Base-by-base conservation (phyloP, 2,329 filamentous ascomycete genomes). In the Pseudofabraea citricarpa region DNA sequence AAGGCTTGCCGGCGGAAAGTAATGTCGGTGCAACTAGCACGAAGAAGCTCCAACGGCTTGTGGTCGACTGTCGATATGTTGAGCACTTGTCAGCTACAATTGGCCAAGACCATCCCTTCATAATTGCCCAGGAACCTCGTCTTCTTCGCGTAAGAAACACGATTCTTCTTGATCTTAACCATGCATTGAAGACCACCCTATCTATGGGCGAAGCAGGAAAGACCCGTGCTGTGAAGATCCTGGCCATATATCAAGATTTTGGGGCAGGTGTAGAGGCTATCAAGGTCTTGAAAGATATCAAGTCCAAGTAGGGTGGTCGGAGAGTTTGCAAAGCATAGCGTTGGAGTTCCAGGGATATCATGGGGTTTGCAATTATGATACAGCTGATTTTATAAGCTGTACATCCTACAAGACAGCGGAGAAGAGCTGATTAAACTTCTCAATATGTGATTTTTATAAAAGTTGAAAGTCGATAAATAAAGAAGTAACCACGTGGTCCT, bases 131-230 rank as follows among this genome's bases (percentile, higher is more conserved):
- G 54, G 65, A 75, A 50, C 62, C 69, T 5, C 67, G 83, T 39
- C 61, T 85, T 43, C 60, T 68, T 27, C 75, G 75, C 53, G 69
- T 85, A 19, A 72, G 74, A 47, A 78, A 79, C 44, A 83, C 80
- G 0, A 61, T 87, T 44, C 60, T 85, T 23, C 65, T 85, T 36
- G 83, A 87, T 64, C 63, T 88, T 23, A 79, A 75, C 44, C 75
- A 75, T 31, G 78, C 79, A 5, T 61, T 86, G 43, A 77, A 79
- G 56, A 76, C 82, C 53, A 71, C 74, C 6, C 73, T 69, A 38
- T 55, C 57, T 12, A 56, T 63, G 19, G 62, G 67, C 12, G 59
- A 61, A n/a, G 51, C 50, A 23, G 67, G 66, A 6, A 58, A 64
- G 45, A 57, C 61, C 47, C 56, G 69, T 53, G 62, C 77, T 19